Base-by-base conservation (phyloP, 306 rosid genomes). In the Gillenia trifoliata region DNA sequence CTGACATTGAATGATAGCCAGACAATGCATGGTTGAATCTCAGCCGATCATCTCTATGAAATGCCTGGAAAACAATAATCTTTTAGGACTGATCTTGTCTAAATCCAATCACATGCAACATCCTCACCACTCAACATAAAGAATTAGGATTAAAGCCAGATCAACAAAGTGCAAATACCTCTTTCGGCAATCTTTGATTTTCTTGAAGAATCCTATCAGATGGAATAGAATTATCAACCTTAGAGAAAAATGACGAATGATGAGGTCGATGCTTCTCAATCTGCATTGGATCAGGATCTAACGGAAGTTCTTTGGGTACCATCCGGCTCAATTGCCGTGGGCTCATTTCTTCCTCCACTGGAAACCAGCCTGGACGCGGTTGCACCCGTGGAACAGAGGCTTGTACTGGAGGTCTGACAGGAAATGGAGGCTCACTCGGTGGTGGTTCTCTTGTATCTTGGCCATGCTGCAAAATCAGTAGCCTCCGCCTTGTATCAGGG, bases 401-500 rank as follows among this genome's bases (percentile, higher is more conserved):
- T 81, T 75, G 97, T 23, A 84, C 34, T 25, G 92, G 88, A 45
- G 84, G 90, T 73, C 90, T 87, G 19, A 76, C 75, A n/a, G 95
- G 83, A 85, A 90, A 87, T 22, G 95, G 78, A 68, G 99, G 91
- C 64, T 92, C 99, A 65, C 86, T 72, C 33, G 96, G 74, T 40
- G 80, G 52, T 47, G 76, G 80, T 57, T 94, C 99, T 77, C 99
- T 90, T 43, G 81, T 87, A 86, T 95, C 99, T 86, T 92, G 97
- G 68, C 99, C 99, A 78, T 95, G 99, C 84, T 95, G 99, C 88
- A 95, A 83, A 81, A 95, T 95, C 77, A 95, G 97, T 79, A 95
- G 97, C 85, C 99, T 95, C 22, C 99, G 90, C 84, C 99, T 87
- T 67, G 99, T 95, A 87, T 95, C 99, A 65, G 99, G 99, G 70